Percentiles rank a stretch among this genome's conserved stretches.
Conservation (phyloP, 768 basidiomycete genomes). For the Kwoniella pini region DNA sequence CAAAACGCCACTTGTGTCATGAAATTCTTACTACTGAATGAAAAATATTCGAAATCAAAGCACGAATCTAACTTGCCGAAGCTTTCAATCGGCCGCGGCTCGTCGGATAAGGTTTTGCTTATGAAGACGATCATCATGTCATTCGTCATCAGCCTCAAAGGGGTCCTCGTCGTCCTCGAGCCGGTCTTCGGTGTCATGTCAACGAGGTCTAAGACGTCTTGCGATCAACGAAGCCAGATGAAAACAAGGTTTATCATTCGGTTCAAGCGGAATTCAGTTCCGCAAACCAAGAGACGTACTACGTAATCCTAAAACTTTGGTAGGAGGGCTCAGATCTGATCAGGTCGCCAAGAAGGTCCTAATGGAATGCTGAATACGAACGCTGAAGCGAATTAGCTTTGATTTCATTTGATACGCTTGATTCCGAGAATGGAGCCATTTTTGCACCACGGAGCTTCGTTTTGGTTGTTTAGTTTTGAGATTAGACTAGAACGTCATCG, state of each 20-base stretch:
- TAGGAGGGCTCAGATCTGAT: no score
- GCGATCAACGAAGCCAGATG: no score
- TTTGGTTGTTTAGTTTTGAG: not conserved
- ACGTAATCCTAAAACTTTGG: no score
- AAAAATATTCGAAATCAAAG: not conserved
- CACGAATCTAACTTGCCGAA: not conserved
- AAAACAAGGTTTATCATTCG: no score
- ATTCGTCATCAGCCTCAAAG: not conserved
- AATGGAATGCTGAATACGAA: not conserved
- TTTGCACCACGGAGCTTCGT: not conserved
- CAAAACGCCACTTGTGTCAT: conserved; percentile 1
- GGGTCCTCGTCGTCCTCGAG: not conserved
- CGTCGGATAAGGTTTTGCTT: not conserved
- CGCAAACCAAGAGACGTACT: no score
- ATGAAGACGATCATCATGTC: not conserved
- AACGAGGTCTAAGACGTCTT: not conserved
- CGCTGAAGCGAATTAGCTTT: not conserved
- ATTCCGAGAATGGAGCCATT: not conserved
- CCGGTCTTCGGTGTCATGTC: not conserved
- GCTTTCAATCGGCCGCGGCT: not conserved
- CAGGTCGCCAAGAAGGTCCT: no score
- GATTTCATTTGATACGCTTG: not conserved
- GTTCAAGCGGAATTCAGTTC: no score
- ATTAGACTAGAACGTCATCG: not conserved
- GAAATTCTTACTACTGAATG: not conserved